Evolutionary conservation across 1,284 basidiomycete species (phyloP).

Genomic region (Sanghuangporus weigelae): DNA sequence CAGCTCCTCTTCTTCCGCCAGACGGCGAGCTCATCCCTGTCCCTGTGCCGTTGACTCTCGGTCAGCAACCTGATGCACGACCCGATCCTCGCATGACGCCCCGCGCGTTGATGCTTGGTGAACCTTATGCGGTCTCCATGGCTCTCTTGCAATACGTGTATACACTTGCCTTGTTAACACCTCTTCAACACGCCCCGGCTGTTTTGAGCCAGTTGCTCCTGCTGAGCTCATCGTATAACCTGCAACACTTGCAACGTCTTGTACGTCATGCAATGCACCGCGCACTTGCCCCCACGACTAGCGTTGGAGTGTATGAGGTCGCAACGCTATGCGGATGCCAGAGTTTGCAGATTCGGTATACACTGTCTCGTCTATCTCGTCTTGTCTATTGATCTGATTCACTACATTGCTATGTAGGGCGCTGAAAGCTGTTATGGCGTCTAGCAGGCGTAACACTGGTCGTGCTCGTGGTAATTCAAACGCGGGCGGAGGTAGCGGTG

Average conservation of each 20-base stretch:
- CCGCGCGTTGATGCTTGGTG: conserved; percentile 75
- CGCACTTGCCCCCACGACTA: conserved; percentile 75
- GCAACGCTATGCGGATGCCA: conserved; percentile 87
- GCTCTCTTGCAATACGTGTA: conserved; percentile 94
- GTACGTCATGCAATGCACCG: conserved; percentile 92
- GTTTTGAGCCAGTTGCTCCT: conserved; percentile 85
- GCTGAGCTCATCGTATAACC: conserved; percentile 77
- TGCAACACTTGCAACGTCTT: conserved; percentile 70
- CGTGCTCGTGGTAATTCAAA: conserved; percentile 49
- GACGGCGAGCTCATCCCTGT: conserved; percentile 31
- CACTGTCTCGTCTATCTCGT: conserved; percentile 3
- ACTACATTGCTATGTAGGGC: conserved; percentile 38
- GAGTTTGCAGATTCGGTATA: conserved; percentile 79
- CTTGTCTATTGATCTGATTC: conserved; percentile 18
- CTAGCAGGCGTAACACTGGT: conserved; percentile 57
- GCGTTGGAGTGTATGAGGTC: conserved; percentile 89
- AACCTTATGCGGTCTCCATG: conserved; percentile 84
- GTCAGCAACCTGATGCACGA: conserved; percentile 35
- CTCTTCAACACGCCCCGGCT: conserved; percentile 85
- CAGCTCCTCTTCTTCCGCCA: conserved; percentile 42
- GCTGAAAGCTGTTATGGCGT: conserved; percentile 71
- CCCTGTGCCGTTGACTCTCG: conserved; percentile 18
- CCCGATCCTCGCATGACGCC: conserved; percentile 76
- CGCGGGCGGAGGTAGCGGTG: conserved; percentile 35
- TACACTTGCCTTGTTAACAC: conserved; percentile 78